A percentile compares a stretch with the other conserved stretches of the same genome.
Evolutionary conservation across 1,284 basidiomycete genomes (phyloP).

Genomic region (Pisolithus thermaeus): DNA sequence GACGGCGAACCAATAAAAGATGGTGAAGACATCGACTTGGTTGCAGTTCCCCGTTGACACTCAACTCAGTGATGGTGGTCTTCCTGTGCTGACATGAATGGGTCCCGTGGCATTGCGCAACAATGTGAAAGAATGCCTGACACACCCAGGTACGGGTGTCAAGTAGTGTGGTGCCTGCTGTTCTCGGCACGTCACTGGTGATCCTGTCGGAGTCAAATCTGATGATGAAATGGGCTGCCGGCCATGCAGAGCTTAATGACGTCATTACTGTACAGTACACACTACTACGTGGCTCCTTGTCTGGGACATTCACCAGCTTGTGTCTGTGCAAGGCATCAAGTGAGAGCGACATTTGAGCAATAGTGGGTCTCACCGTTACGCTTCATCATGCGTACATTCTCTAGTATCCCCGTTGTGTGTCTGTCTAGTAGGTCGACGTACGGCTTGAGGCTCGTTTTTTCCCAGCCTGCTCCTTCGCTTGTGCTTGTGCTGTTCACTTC

Average conservation of each 20-base stretch:
- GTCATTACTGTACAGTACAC: too few species aligned
- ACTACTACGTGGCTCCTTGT: too few species aligned
- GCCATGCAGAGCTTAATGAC: too few species aligned
- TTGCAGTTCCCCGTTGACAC: neutral
- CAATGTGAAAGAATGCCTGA: too few species aligned
- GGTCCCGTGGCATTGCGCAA: too few species aligned
- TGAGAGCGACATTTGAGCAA: constrained; percentile 9
- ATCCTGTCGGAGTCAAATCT: too few species aligned
- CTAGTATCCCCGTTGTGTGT: constrained; percentile 59
- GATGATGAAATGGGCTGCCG: too few species aligned
- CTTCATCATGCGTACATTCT: constrained; percentile 50
- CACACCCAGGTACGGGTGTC: too few species aligned
- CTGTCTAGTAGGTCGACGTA: constrained; percentile 89
- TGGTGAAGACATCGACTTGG: constrained; percentile 19
- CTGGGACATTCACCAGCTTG: constrained; percentile 12
- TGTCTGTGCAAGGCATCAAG: constrained; percentile 9
- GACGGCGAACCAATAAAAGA: constrained; percentile 2
- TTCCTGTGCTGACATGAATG: too few species aligned
- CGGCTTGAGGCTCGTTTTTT: constrained; percentile 73
- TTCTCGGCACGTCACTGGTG: too few species aligned
- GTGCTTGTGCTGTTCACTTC: constrained; percentile 62
- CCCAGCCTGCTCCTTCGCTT: constrained; percentile 52
- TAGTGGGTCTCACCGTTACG: constrained; percentile 37
- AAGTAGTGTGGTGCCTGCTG: too few species aligned
- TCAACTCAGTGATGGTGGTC: neutral